Evolutionary conservation across 129 eudicot species (phyloP).

Genomic region (Artemisia annua): DNA sequence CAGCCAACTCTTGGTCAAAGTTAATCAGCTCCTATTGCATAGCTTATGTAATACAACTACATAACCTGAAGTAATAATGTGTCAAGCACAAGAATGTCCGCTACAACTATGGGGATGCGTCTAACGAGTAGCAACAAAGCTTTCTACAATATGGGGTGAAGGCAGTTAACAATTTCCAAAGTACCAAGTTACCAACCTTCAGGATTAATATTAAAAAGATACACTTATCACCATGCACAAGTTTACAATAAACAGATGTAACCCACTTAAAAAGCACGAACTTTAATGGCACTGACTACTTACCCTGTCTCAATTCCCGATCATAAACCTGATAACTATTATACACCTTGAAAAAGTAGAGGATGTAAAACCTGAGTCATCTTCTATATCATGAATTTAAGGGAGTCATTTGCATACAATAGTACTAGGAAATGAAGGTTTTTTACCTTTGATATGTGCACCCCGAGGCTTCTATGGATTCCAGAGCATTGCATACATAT

Average conservation of each 20-base stretch:
- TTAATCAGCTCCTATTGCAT: too few species aligned
- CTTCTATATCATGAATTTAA: neutral
- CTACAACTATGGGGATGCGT: neutral
- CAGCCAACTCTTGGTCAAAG: too few species aligned
- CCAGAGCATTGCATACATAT: conserved; percentile 99
- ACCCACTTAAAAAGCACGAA: neutral
- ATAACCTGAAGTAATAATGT: too few species aligned
- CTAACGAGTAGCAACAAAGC: neutral
- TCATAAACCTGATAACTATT: neutral
- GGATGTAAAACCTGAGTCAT: neutral
- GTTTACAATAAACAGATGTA: neutral
- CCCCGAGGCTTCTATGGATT: conserved; percentile 97
- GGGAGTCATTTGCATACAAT: conserved; percentile 20
- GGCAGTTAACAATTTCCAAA: neutral
- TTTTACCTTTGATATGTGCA: conserved; percentile 92
- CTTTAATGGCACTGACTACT: neutral
- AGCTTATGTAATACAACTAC: neutral
- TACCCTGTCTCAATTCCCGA: neutral
- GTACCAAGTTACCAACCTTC: neutral
- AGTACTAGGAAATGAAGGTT: conserved; percentile 20
- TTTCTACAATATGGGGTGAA: neutral
- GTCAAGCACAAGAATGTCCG: neutral
- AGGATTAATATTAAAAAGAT: too few species aligned
- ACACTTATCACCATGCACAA: neutral
- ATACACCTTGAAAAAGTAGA: neutral